Conservation (phyloP, 1,139 yeast genomes). For the Candida sanyaensis region DNA sequence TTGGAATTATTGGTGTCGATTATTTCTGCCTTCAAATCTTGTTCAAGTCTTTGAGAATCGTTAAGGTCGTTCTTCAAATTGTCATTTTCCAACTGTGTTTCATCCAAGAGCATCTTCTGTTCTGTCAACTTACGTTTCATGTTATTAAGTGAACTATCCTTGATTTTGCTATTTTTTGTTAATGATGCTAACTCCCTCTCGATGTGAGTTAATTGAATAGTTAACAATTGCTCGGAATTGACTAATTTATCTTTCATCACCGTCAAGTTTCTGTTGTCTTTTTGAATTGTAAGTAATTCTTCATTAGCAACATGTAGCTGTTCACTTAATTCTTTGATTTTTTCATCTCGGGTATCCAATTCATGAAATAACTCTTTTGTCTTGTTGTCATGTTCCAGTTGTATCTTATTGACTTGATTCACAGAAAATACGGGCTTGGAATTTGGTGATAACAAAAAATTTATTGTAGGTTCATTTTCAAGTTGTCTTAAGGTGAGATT, state of each 20-base stretch:
- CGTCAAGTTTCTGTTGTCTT: constrained; percentile 22
- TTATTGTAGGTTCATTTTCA: constrained; percentile 30
- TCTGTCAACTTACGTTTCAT: constrained; percentile 14
- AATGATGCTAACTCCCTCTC: constrained; percentile 33
- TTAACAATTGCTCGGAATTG: constrained; percentile 28
- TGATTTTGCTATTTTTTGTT: constrained; percentile 27
- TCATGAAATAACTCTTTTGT: constrained; percentile 8
- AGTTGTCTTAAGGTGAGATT: constrained; percentile 7
- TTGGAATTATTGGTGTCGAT: constrained; percentile 20
- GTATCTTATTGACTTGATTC: constrained; percentile 32
- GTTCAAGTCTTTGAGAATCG: constrained; percentile 20
- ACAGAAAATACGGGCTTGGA: constrained; percentile 40
- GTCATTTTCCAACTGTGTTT: constrained; percentile 6
- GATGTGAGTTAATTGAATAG: constrained; percentile 30
- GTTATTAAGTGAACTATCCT: constrained; percentile 18
- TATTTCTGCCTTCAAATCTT: constrained; percentile 8
- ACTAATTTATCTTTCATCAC: constrained; percentile 20
- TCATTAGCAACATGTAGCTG: constrained; percentile 21
- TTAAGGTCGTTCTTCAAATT: constrained; percentile 19
- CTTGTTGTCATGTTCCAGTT: constrained; percentile 22
- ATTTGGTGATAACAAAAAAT: constrained; percentile 35
- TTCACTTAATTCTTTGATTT: constrained; percentile 20
- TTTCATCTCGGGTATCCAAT: constrained; percentile 18
- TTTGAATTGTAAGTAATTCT: constrained; percentile 22
- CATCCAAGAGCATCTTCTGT: constrained; percentile 11